Base-by-base conservation (phyloP, 768 basidiomycete species). In the Cantharellus cinnabarinus region DNA sequence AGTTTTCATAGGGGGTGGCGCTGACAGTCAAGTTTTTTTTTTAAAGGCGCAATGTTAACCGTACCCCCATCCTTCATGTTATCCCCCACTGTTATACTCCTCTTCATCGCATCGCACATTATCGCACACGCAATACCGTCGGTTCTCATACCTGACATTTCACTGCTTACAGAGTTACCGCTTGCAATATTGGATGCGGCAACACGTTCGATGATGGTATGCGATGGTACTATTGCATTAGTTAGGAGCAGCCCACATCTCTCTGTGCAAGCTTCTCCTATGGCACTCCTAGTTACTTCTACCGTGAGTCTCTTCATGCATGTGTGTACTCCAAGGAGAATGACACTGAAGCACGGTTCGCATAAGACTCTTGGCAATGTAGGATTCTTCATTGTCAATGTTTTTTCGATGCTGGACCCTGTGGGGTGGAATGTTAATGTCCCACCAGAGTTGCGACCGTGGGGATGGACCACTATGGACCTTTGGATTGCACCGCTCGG, bases 401-500 rank as follows among this genome's bases (percentile, higher is more conserved):
- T 83, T 53, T 77, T 83, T 71, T 83, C 82, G 42, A 79, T 88
- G 70, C 74, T 89, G 48, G 78, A 82, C 61, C 85, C 89, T 0
- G 80, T 80, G 3, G 72, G 82, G 0, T 73, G 88, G 60, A 66
- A 76, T 3, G 68, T 91, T 29, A 73, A 80, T 41, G 89, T 88
- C 0, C 90, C 91, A 1, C 75, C 81, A 0, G 90, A 93, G 67
- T 75, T 95, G 4, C 74, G 75, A 58, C 77, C 86, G 0, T 83
- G 83, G 60, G 91, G 91, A 7, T 94, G 90, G 90, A 83, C 81
- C 50, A 79, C 81, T 34, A 77, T 79, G 0, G 91, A 94, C 67
- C 68, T 90, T 39, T 94, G 90, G 89, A 79, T 79, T 68, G 88
- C 90, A 4, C 82, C 88, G 4, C 70, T 82, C 63, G 71, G 82